phyloP scores from a whole-genome alignment of 2,329 filamentous ascomycete species.

The Tolypocladium nubicola region DNA sequence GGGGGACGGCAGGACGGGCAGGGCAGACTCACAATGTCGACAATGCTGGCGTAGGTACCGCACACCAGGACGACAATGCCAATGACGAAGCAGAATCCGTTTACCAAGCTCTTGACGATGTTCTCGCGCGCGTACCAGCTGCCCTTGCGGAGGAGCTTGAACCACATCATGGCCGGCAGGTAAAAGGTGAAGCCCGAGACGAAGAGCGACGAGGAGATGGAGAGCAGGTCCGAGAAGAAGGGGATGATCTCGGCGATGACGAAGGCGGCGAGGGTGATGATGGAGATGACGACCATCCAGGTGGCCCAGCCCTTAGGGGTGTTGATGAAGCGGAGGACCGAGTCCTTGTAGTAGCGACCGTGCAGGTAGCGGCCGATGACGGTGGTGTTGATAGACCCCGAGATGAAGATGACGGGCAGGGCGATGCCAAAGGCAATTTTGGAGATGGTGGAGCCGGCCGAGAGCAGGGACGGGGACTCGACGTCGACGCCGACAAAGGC shows the following conservation, averaged over 20 bases:
- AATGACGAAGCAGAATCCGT: slow-evolving; percentile 14
- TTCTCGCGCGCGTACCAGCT: slow-evolving; percentile 14
- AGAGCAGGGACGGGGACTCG: slow-evolving; percentile 56
- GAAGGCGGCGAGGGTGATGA: slow-evolving; percentile 53
- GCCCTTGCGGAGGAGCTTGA: slow-evolving; percentile 22
- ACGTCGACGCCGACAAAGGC: slow-evolving; percentile 55
- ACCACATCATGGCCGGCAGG: slow-evolving; percentile 28
- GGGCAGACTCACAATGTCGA: slow-evolving; percentile 14
- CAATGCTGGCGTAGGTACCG: slow-evolving; percentile 15
- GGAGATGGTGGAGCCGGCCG: slow-evolving; percentile 45
- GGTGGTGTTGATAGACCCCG: slow-evolving; percentile 57
- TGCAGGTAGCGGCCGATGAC: slow-evolving; percentile 35
- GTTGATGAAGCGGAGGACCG: slow-evolving; percentile 34
- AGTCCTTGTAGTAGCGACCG: slow-evolving; percentile 31
- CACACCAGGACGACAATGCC: slow-evolving; percentile 13
- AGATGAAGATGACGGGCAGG: slow-evolving; percentile 63
- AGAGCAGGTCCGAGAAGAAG: slow-evolving; percentile 56
- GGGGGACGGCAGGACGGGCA: neutral
- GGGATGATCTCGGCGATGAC: slow-evolving; percentile 63
- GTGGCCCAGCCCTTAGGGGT: slow-evolving; percentile 34
- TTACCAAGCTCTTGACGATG: slow-evolving; percentile 10
- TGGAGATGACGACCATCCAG: slow-evolving; percentile 48
- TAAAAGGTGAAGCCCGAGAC: slow-evolving; percentile 28
- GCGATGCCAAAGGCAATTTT: slow-evolving; percentile 63
- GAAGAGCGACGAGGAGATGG: slow-evolving; percentile 37